Base-by-base conservation (phyloP, 1,284 basidiomycete genomes). In the Xerocomus cyaneibrunnescens region DNA sequence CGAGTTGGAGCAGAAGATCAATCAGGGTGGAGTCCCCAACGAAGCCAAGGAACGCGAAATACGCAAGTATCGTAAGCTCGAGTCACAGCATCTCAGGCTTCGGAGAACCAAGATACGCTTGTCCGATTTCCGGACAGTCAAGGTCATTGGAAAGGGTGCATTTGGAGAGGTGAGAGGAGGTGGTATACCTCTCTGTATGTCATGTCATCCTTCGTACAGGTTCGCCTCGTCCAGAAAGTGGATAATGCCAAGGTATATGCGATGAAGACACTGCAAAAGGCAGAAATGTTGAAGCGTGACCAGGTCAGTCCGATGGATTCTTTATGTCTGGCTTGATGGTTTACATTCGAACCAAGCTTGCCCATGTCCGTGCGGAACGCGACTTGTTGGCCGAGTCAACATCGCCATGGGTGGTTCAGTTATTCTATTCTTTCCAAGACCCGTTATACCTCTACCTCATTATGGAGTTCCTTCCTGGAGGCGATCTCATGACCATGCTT, bases 391-490 rank as follows among this genome's bases (percentile, higher is more conserved):
- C 96, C 12, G 96, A 99, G 72, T 95, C 92, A 49, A 98, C 97
- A 60, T 98, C 95, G 36, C 87, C 92, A 50, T 99, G 96, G 94
- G 95, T 98, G 27, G 96, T 97, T 10, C 94, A 98, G 68, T 78
- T 99, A 7, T 99, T 93, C 78, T 99, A 98, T 73, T 98, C 96
- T 21, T 99, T 99, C 80, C 96, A 99, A 70, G 95, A 98, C 70
- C 86, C 93, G 17, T 80, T 94, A 40, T 98, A 97, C 67, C 84
- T 99, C 32, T 99, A 98, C 73, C 83, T 99, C 55, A 90, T 99
- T 74, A 99, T 99, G 96, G 96, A 98, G 72, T 99, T 98, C 75
- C 78, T 99, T 49, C 95, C 96, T 27, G 96, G 96, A 40, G 96
- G 96, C 21, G 96, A 99, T 72, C 77, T 99, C 55, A 98, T 99